A percentile compares a stretch with the other conserved stretches of the same genome.
Conservation (phyloP, 2,329 filamentous ascomycete genomes). For the Trichoderma sp. region DNA sequence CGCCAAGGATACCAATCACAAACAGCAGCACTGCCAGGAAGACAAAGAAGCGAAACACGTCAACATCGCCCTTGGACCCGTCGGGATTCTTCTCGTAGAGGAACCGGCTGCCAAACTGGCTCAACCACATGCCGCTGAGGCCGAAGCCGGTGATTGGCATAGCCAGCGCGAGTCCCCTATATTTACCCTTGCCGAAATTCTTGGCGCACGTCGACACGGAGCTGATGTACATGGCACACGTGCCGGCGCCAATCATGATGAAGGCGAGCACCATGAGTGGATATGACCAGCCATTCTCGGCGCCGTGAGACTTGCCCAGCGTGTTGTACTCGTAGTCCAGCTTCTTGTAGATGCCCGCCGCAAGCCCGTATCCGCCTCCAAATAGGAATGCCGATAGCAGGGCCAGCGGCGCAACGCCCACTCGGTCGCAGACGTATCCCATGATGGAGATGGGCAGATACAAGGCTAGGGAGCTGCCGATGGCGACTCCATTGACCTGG, state of each 20-base stretch:
- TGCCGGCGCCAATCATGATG: conserved; percentile 75
- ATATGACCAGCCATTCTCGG: conserved; percentile 62
- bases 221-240: conserved; percentile 83
- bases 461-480: conserved; percentile 80
- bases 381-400: conserved; percentile 71
- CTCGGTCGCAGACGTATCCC: conserved; percentile 87
- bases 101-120: conserved; percentile 76
- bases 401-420: conserved; percentile 74
- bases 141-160: conserved; percentile 91
- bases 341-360: conserved; percentile 69
- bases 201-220: conserved; percentile 96
- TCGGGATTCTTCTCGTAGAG: conserved; percentile 67
- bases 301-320: conserved; percentile 35
- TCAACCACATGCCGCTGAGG: conserved; percentile 92
- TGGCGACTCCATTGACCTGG: conserved; percentile 86
- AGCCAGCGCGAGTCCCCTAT: conserved; percentile 84
- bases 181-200: conserved; percentile 88
- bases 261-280: conserved; percentile 83
- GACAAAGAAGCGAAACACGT: conserved; percentile 83
- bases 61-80: conserved; percentile 59
- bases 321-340: conserved; percentile 46
- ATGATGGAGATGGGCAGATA: conserved; percentile 90
- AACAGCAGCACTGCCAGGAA: conserved; percentile 75
- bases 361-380: conserved; percentile 75
- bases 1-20: conserved; percentile 67